Evolutionary conservation across 139 green algal species (phyloP), one percentile per base, ranked within the genome.

Genomic region (Gonium pectorale): DNA sequence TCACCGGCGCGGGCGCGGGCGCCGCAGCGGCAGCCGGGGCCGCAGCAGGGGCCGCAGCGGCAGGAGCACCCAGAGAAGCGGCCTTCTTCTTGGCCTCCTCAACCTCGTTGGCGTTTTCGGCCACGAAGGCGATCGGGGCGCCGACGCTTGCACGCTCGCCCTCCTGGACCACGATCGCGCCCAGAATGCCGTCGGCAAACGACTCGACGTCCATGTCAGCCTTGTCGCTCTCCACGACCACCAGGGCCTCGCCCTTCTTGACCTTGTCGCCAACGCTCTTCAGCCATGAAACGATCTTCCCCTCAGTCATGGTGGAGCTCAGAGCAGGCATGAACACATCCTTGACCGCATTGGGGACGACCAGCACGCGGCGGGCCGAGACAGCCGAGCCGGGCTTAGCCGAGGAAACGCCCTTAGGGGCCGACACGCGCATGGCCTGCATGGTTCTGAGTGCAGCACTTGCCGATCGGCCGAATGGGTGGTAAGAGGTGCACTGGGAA

Each of bases 221-320:
- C 90, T 99, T 99, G 91, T 99, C 97, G 13, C 94, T 98, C 93
- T 99, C 97, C 29, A 99, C 96, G 6, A 99, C 97, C n/a, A 99
- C 96, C 27, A 99, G 91, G 38, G 92, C 86, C 93, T 92, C 88
- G 56, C 88, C 88, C 88, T 92, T 92, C 60, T 85, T 91, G 35
- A 99, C 92, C 80, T 94, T 96, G 88, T 99, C 97, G 62, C 97
- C 97, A 13, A 95, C 93, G 31, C 72, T 81, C 92, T 99, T 99
- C 13, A 98, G 90, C 97, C 97, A 99, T 46, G 91, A 94, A 37
- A 99, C 96, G 78, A 99, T 98, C 91, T 99, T 98, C 86, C 95
- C 93, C 90, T 95, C 90, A 40, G 89, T 92, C 89, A 92, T 92
- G 21, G 89, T 92, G 37, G 78, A 88, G 52, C 66, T 85, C 46